Evolutionary conservation across 1,284 basidiomycete genomes (phyloP), one percentile per base, ranked within the genome.

Genomic region (Cutaneotrichosporon sp.): DNA sequence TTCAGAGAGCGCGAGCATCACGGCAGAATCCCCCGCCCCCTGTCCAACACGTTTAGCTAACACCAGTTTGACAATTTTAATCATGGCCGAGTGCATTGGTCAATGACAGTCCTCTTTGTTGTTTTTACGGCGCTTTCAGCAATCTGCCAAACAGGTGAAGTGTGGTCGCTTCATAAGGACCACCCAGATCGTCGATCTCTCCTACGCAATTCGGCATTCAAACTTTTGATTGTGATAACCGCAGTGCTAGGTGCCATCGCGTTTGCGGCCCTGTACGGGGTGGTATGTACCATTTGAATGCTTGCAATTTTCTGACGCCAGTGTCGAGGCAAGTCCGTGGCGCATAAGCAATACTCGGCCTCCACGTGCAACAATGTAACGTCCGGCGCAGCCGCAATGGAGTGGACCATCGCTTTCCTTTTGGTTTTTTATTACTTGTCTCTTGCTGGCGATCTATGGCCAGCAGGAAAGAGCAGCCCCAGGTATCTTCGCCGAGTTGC

Each of bases 61-160:
- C 40, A 4, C 1, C 57, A 74, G 71, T 70, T 71, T 30, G 69
- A 79, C 58, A 69, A 72, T 2, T 76, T 73, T 65, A 60, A 73
- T 61, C 72, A 78, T 63, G 65, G 69, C 14, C 73, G 51, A 0
- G 68, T 77, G 2, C 79, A 80, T 61, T 79, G 78, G 78, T 62
- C 64, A 23, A 76, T 78, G 71, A 76, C 79, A 0, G 53, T 74
- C 15, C 66, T 80, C 46, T 81, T 80, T 60, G 68, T 80, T 51
- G 71, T 77, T 33, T 72, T 70, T 49, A 69, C 77, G 10, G 79
- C 77, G 14, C 52, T 80, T 14, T 75, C 74, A 13, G 78, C 78
- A 30, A 68, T 77, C 41, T 76, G 76, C 64, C 79, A 80, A 58
- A 72, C 75, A 2, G 65, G 72, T 30, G 76, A 80, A 59, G 63